A percentile compares a stretch with the other conserved stretches of the same genome.
Conservation (phyloP, 2,329 filamentous ascomycete species). For the Phialophora tarda region DNA sequence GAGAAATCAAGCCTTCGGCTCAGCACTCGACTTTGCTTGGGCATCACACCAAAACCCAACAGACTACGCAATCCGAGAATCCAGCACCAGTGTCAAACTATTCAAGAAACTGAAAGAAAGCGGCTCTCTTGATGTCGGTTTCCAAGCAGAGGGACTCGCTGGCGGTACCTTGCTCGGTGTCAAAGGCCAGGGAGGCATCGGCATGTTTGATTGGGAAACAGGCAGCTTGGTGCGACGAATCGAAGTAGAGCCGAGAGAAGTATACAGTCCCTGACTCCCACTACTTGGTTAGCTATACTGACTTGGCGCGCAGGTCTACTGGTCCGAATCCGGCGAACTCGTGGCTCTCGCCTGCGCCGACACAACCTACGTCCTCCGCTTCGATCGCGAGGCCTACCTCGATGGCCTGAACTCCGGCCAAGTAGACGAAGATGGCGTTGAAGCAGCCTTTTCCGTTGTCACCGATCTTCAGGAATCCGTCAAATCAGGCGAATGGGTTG, state of each 20-base stretch:
- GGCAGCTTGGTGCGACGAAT: conserved; percentile 89
- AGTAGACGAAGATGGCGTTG: conserved; percentile 88
- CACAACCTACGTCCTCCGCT: conserved; percentile 91
- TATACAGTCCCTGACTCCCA: conserved; percentile 38
- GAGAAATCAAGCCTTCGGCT: conserved; percentile 96
- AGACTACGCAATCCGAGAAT: conserved; percentile 96
- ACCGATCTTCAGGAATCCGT: conserved; percentile 94
- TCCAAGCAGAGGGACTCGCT: conserved; percentile 88
- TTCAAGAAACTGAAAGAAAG: conserved; percentile 96
- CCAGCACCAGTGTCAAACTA: conserved; percentile 86
- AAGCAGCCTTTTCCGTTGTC: conserved; percentile 93
- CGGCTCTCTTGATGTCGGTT: conserved; percentile 89
- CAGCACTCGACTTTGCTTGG: conserved; percentile 92
- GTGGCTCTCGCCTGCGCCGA: conserved; percentile 93
- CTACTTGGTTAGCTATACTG: background rate
- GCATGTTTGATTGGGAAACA: conserved; percentile 94
- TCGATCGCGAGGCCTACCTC: conserved; percentile 85
- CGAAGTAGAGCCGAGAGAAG: conserved; percentile 72
- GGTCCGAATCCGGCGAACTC: conserved; percentile 95
- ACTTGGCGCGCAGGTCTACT: conserved; percentile 71
- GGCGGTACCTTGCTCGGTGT: conserved; percentile 92
- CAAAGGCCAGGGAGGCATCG: conserved; percentile 91
- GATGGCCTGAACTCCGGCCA: conserved; percentile 81
- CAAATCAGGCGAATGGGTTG: conserved; percentile 95
- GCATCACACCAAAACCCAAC: conserved; percentile 56